These are phyloP conservation scores for Podospora pseudoanserina DNA, from an alignment of 495 filamentous ascomycete genomes.

Conservation along the genomic window DNA sequence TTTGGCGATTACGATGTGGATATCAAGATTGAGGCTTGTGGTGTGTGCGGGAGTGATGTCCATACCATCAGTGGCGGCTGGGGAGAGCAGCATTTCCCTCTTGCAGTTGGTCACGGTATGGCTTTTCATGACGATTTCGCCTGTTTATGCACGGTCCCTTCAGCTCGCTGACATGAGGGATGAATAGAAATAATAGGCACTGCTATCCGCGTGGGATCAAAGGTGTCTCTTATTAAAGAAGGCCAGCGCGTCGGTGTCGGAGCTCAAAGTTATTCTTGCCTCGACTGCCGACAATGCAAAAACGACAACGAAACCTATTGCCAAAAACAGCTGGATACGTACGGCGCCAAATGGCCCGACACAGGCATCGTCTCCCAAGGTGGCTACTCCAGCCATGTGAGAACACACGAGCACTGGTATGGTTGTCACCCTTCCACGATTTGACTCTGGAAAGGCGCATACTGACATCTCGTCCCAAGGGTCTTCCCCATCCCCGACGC, in stretches of 20 bases:
- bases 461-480: constrained; percentile 22
- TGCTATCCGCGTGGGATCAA: constrained; percentile 52
- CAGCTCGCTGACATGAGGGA: constrained; percentile 12
- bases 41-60: constrained; percentile 56
- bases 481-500: constrained; percentile 77
- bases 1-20: constrained; percentile 58
- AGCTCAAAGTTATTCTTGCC: constrained; percentile 53
- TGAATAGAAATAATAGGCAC: constrained; percentile 44
- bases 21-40: constrained; percentile 53
- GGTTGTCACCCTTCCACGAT: constrained; percentile 3
- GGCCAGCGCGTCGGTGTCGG: constrained; percentile 58
- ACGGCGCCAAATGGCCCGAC: constrained; percentile 53
- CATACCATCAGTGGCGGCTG: constrained; percentile 56
- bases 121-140: neutral
- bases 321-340: constrained; percentile 52
- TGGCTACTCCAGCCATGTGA: constrained; percentile 52
- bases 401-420: constrained; percentile 54
- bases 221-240: constrained; percentile 53
- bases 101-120: constrained; percentile 52
- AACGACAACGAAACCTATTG: constrained; percentile 59
- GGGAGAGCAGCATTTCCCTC: constrained; percentile 51
- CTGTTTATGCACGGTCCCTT: neutral
- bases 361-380: constrained; percentile 52
- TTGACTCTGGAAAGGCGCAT: neutral
- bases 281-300: constrained; percentile 56